phyloP scores from a whole-genome alignment of 805 yeast species.

The Hermanozyma aechmeae region DNA sequence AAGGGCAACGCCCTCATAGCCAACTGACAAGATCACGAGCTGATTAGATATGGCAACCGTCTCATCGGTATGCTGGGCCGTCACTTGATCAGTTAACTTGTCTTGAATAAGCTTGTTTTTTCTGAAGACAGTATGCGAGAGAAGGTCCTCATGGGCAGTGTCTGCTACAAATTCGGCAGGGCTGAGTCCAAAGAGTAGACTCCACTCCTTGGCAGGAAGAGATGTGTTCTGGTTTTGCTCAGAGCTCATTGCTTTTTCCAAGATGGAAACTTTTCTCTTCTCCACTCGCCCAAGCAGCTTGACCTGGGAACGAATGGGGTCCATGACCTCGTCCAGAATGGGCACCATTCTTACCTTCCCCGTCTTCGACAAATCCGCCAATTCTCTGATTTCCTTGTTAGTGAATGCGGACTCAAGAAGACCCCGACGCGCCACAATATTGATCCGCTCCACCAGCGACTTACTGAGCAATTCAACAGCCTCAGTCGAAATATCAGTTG shows the following conservation, averaged over 20 bases:
- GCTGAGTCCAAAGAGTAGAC: constrained; percentile 55
- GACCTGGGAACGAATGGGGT: constrained; percentile 13
- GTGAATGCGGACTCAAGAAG: constrained; percentile 81
- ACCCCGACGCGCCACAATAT: constrained; percentile 81
- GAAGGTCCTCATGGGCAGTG: constrained; percentile 22
- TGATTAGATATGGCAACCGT: constrained; percentile 38
- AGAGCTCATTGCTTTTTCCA: constrained; percentile 36
- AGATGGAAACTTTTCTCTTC: constrained; percentile 57
- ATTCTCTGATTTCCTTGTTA: constrained; percentile 83
- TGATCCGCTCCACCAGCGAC: constrained; percentile 54
- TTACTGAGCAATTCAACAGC: constrained; percentile 47
- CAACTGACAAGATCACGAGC: constrained; percentile 70
- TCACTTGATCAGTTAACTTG: constrained; percentile 13
- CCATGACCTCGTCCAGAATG: constrained; percentile 22
- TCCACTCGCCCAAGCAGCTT: constrained; percentile 41
- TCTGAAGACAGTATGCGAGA: constrained; percentile 41
- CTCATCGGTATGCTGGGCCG: constrained; percentile 27
- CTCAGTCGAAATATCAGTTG: constrained; percentile 62
- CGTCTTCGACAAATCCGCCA: constrained; percentile 51
- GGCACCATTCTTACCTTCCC: constrained; percentile 35
- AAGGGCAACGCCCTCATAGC: constrained; percentile 65
- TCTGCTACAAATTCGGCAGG: constrained; percentile 48
- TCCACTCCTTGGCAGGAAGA: constrained; percentile 38
- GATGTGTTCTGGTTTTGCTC: background rate
- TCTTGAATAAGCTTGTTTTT: constrained; percentile 33